Conservation (phyloP, 768 basidiomycete genomes). For the Phanerochaete sordida region DNA sequence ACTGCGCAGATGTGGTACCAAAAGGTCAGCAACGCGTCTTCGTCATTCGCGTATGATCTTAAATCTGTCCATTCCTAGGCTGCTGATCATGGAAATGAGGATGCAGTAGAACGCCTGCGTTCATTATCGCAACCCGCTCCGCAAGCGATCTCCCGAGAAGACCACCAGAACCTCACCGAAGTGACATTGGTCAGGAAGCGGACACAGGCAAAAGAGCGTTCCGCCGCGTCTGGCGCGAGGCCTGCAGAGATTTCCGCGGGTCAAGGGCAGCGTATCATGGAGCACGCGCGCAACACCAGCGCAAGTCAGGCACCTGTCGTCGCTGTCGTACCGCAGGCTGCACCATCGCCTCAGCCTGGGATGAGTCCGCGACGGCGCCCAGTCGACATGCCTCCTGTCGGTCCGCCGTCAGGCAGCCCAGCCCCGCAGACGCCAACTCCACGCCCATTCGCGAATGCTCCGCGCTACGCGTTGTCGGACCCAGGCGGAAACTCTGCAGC, state of each 20-base stretch:
- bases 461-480: constrained; percentile 49
- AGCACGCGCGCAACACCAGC: constrained; percentile 53
- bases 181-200: constrained; percentile 78
- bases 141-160: constrained; percentile 65
- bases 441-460: constrained; percentile 32
- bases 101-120: constrained; percentile 69
- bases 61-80: constrained; percentile 44
- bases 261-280: constrained; percentile 46
- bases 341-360: background rate
- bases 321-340: background rate
- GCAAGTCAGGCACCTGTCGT: constrained; percentile 9
- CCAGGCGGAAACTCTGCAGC: constrained; percentile 25
- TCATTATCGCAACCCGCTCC: constrained; percentile 65
- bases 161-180: constrained; percentile 80
- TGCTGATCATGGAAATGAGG: constrained; percentile 70
- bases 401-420: background rate
- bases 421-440: background rate
- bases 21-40: constrained; percentile 35
- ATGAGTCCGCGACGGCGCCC: background rate
- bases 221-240: constrained; percentile 30
- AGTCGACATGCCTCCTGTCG: background rate
- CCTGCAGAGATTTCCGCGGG: constrained; percentile 21
- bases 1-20: constrained; percentile 78
- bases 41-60: background rate
- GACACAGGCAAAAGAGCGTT: constrained; percentile 65